Base-by-base conservation (phyloP, 179 eudicot genomes). In the Drosera spatulata region DNA sequence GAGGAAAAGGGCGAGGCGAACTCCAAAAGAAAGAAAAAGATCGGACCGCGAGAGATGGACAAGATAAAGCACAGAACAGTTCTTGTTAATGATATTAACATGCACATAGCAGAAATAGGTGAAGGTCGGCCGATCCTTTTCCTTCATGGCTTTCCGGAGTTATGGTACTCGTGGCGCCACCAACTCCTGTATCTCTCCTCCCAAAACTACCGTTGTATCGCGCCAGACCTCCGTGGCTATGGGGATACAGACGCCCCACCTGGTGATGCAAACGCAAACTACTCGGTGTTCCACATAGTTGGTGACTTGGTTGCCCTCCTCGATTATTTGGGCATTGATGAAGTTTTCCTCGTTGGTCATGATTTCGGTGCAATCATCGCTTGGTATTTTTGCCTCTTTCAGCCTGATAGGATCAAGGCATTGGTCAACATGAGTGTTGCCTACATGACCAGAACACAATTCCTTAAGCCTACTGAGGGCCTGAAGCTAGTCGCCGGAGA, bases 81-180 rank as follows among this genome's bases (percentile, higher is more conserved):
- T 3, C 7, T 13, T n/a, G 70, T 77, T 4, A 84, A 84, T 52
- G 80, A 79, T 60, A 70, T 86, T 39, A 78, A 76, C 69, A 76
- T 86, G 71, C 95, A 86, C 84, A 60, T 84, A 45, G 90, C 91
- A 2, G 75, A 76, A 62, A 62, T 70, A 9, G 86, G 91, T 0
- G 50, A 61, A 7, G 85, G 73, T 52, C 68, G 80, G 14, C 40
- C 84, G 4, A 60, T 86, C 56, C 74, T 86, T 3, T 73, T 86
- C 77, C 80, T 88, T 48, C 96, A 86, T 48, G 95, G 95, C 50
- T 88, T 83, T 77, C 95, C 95, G 0, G 88, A 86, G 66, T 85
- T 81, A 58, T 88, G 96, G 95, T 86, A 85, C 77, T 39, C 91
- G 0, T 88, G 96, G 95, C 85, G 93, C 54, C 95, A 88, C 81